Evolutionary conservation across 176 grass and related monocot species (phyloP).

Genomic region (Eragrostis nindensis): DNA sequence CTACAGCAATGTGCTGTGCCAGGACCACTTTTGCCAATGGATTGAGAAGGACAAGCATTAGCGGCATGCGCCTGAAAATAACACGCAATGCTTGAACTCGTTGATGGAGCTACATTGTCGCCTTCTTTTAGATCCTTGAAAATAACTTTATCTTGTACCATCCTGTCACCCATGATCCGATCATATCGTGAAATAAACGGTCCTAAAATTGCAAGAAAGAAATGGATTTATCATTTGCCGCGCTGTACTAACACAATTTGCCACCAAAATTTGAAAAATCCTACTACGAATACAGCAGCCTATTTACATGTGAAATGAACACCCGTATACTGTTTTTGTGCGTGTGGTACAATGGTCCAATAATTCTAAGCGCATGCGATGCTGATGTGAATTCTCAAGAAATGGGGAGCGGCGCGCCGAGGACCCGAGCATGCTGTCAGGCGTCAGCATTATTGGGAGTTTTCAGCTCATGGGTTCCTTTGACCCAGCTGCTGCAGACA

Average conservation of each 20-base stretch:
- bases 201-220: neutral
- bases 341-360: neutral
- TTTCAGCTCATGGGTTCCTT: neutral
- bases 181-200: neutral
- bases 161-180: slow-evolving; percentile 41
- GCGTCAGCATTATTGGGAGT: slow-evolving; percentile 5
- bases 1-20: slow-evolving; percentile 6
- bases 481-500: slow-evolving; percentile 2
- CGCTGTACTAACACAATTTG: neutral
- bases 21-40: slow-evolving; percentile 19
- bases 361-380: neutral
- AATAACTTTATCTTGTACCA: slow-evolving; percentile 27
- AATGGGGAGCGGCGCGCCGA: neutral
- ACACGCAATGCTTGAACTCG: slow-evolving; percentile 32
- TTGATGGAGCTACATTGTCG: slow-evolving; percentile 28
- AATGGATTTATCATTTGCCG: slow-evolving; percentile 1
- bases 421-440: neutral
- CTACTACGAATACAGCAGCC: neutral
- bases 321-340: neutral
- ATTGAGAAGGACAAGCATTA: slow-evolving; percentile 50
- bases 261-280: neutral
- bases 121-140: slow-evolving; percentile 26
- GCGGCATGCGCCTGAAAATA: slow-evolving; percentile 31
- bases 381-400: neutral
- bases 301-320: slow-evolving; percentile 12